Evolutionary conservation across 116 monocot genomes (phyloP).

Genomic region (Papilionanthe hybrid): DNA sequence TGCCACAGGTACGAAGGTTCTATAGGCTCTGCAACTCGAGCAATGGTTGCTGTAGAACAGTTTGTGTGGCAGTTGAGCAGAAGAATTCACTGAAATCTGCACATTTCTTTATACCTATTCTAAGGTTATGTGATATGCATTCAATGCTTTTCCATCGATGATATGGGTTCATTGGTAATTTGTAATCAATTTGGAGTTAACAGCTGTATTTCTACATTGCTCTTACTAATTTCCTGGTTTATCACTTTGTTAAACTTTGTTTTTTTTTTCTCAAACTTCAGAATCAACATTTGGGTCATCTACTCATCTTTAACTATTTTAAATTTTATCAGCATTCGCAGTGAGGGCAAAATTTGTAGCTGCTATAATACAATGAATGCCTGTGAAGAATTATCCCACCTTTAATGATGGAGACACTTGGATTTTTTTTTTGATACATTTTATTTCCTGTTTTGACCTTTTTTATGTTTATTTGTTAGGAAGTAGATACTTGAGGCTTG

Average conservation of each 20-base stretch:
- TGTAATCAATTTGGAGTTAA: too few species aligned
- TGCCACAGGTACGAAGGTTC: conserved; percentile 87
- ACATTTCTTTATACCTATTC: background rate
- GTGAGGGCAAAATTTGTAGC: background rate
- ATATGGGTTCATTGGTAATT: background rate
- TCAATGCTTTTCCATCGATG: background rate
- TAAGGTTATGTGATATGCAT: background rate
- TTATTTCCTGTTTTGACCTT: too few species aligned
- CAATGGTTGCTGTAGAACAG: conserved; percentile 86
- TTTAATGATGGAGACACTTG: background rate
- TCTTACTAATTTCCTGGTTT: too few species aligned
- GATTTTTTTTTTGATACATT: too few species aligned
- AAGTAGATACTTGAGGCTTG: too few species aligned
- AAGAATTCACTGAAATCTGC: conserved; percentile 32
- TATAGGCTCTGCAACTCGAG: conserved; percentile 76
- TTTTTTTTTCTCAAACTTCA: too few species aligned
- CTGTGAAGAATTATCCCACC: background rate
- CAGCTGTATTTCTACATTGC: too few species aligned
- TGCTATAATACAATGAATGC: background rate
- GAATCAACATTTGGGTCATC: too few species aligned
- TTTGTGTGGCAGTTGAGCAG: conserved; percentile 50
- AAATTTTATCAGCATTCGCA: background rate
- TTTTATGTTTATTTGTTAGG: too few species aligned
- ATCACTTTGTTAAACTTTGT: too few species aligned
- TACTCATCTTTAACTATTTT: background rate